Evolutionary conservation across 2,329 filamentous ascomycete species (phyloP), one percentile per base, ranked within the genome.

Genomic region (Calonectria fujianensis): DNA sequence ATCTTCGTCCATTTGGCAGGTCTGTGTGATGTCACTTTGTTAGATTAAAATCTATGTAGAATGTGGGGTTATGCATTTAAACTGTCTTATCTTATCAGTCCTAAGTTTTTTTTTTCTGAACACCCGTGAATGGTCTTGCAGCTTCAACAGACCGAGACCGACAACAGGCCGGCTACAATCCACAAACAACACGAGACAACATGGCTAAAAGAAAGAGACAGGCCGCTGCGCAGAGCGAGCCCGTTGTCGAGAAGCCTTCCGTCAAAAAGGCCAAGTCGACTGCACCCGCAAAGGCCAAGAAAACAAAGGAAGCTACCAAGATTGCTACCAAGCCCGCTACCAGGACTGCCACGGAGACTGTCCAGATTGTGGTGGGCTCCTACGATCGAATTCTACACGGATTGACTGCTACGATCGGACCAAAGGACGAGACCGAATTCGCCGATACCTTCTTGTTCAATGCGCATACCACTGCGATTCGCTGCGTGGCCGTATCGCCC

Each of bases 371-470:
- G 74, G 93, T 95, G 9, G 97, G 97, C 63, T 98, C 96, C 69
- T 99, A 99, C 86, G 97, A 99, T 83, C 92, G 96, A 77, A 92
- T 97, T 65, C 90, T 99, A 27, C 97, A 99, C 84, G 97, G 97
- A 74, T 90, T 98, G 80, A 95, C 94, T 10, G 96, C 94, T n/a
- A 92, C 92, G 2, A 88, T 98, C 68, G 77, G 80, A 39, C 66
- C 78, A 39, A 77, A 84, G 52, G 78, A 83, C 69, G 82, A 88
- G 20, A 88, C 93, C 70, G 89, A 93, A 67, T 98, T 98, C 83
- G 91, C 95, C 78, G 96, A 98, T 85, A 96, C 95, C 0, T 99
- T 99, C 85, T 91, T 99, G 72, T 98, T 99, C 90, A 95, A 96
- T 82, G 96, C 97, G 18, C 97, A 99, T 86, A 90, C 92, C 72